phyloP scores from a whole-genome alignment of 2,329 filamentous ascomycete species.

The Dothideomycetes sp. region DNA sequence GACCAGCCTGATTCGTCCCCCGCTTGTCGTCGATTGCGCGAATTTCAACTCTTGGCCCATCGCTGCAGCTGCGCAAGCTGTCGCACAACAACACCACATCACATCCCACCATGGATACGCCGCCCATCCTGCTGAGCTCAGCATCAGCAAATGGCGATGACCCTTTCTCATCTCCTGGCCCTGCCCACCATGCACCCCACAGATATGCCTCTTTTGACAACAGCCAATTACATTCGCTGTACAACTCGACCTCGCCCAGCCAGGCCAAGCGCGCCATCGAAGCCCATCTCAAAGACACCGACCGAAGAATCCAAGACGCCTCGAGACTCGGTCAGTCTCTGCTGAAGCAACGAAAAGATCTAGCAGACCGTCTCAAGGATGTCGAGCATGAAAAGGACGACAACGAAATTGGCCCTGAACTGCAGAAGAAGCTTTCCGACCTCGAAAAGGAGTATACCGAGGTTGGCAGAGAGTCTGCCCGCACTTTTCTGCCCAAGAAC shows the following conservation, averaged over 20 bases:
- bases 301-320: constrained; percentile 81
- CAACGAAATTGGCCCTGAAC: constrained; percentile 63
- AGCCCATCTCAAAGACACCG: constrained; percentile 85
- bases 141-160: not conserved
- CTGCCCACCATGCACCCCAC: too few relatives aligned
- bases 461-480: constrained; percentile 76
- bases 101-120: not conserved
- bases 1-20: too few relatives aligned
- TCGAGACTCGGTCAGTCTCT: constrained; percentile 80
- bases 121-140: not conserved
- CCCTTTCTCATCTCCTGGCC: not conserved
- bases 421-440: constrained; percentile 72
- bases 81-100: not conserved
- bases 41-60: too few relatives aligned
- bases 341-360: constrained; percentile 73
- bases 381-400: constrained; percentile 69
- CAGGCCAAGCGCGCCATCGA: constrained; percentile 83
- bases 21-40: too few relatives aligned
- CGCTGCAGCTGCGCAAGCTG: too few relatives aligned
- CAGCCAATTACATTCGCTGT: constrained; percentile 60
- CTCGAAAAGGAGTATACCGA: constrained; percentile 95
- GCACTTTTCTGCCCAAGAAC: constrained; percentile 75
- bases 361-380: constrained; percentile 72
- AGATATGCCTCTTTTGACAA: constrained; percentile 77
- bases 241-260: constrained; percentile 63